A percentile compares a stretch with the other conserved stretches of the same genome.
Conservation (phyloP, 2,329 filamentous ascomycete species). For the Fusarium sp. region DNA sequence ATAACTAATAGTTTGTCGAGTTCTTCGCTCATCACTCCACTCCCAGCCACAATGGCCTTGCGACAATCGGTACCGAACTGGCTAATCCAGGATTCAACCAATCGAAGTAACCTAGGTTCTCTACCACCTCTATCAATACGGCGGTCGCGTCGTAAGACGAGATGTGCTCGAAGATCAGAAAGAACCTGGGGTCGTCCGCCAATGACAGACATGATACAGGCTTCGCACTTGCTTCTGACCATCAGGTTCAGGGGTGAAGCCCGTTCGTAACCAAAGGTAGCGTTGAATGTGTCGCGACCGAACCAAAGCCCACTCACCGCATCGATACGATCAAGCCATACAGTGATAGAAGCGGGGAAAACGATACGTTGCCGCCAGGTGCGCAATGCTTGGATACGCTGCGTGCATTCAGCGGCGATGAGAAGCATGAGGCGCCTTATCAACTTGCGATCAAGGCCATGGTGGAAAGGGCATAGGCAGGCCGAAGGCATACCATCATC, state of each 20-base stretch:
- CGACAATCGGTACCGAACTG: constrained; percentile 45
- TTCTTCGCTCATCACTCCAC: constrained; percentile 24
- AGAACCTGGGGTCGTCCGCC: constrained; percentile 60
- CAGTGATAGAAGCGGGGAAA: constrained; percentile 19
- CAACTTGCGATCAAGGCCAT: constrained; percentile 57
- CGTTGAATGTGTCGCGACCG: constrained; percentile 51
- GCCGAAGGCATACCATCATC: constrained; percentile 48
- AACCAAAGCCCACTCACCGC: constrained; percentile 56
- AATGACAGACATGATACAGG: constrained; percentile 65
- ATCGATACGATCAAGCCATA: constrained; percentile 50
- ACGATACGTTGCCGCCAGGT: constrained; percentile 32
- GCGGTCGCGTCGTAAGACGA: constrained; percentile 55
- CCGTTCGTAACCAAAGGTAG: constrained; percentile 53
- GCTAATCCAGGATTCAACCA: constrained; percentile 62
- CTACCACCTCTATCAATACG: constrained; percentile 31
- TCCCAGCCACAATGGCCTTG: constrained; percentile 18
- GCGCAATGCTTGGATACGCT: constrained; percentile 50
- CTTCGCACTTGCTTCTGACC: constrained; percentile 61
- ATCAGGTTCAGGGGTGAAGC: constrained; percentile 40
- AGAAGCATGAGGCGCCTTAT: constrained; percentile 60
- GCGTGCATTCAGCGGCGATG: constrained; percentile 58
- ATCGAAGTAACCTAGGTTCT: constrained; percentile 54
- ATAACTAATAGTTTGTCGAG: constrained; percentile 16
- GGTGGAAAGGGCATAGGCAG: constrained; percentile 59
- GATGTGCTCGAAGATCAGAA: constrained; percentile 59